phyloP scores from a whole-genome alignment of 2,329 filamentous ascomycete species.

The Hypoxylon sp. region DNA sequence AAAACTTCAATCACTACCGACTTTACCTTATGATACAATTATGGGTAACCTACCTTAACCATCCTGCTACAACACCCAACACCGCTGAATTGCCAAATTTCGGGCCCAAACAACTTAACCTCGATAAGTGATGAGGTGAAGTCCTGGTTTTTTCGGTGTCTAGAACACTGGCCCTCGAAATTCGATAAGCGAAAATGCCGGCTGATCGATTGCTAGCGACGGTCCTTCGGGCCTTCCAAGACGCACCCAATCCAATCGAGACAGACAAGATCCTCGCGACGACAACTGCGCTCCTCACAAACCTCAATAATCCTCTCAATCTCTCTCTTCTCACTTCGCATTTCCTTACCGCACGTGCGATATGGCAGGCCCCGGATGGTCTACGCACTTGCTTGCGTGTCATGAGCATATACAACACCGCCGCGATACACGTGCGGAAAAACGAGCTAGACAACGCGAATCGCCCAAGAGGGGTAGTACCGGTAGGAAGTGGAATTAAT shows the following conservation, averaged over 20 bases:
- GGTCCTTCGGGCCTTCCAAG: constrained; percentile 72
- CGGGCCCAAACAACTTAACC: constrained; percentile 18
- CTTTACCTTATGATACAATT: constrained; percentile 1
- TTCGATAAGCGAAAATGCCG: constrained; percentile 65
- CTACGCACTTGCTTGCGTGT: constrained; percentile 75
- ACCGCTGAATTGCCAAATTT: constrained; percentile 11
- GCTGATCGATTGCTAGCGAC: constrained; percentile 77
- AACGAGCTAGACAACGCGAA: constrained; percentile 61
- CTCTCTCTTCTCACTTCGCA: constrained; percentile 80
- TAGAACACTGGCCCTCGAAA: constrained; percentile 1
- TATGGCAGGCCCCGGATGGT: constrained; percentile 75
- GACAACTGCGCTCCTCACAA: constrained; percentile 76
- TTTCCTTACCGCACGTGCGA: constrained; percentile 77
- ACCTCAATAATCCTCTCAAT: constrained; percentile 81
- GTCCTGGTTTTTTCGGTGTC: not conserved
- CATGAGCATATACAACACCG: constrained; percentile 80
- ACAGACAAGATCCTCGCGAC: constrained; percentile 74
- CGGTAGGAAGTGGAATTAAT: constrained; percentile 60
- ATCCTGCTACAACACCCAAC: constrained; percentile 8
- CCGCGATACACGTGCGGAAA: constrained; percentile 68
- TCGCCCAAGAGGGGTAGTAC: constrained; percentile 49
- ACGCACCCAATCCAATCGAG: constrained; percentile 65
- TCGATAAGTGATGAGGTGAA: constrained; percentile 23
- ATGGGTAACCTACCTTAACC: not conserved
- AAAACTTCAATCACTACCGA: constrained; percentile 34